Evolutionary conservation across 768 basidiomycete genomes (phyloP).

Genomic region (Pulveroboletus frians): DNA sequence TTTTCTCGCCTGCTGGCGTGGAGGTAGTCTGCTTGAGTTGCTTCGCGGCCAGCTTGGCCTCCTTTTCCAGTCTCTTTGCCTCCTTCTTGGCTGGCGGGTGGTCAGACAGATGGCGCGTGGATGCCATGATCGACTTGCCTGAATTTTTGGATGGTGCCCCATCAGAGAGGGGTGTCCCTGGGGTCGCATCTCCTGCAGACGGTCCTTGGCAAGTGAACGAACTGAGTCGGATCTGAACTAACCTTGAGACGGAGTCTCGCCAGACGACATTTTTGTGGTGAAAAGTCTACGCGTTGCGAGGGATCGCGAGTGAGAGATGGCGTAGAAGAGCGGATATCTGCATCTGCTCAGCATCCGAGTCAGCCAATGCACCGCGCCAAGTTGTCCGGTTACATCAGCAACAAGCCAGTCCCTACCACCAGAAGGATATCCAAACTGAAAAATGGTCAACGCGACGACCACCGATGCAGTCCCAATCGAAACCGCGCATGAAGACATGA

Average conservation of each 20-base stretch:
- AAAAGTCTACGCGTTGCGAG: background rate
- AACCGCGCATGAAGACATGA: slow-evolving; percentile 98
- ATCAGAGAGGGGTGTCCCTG: background rate
- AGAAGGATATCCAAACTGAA: too few relatives aligned
- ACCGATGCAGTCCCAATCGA: slow-evolving; percentile 82
- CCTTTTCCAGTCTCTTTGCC: slow-evolving; percentile 75
- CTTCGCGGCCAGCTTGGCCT: slow-evolving; percentile 72
- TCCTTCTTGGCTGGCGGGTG: slow-evolving; percentile 67
- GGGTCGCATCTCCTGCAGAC: background rate
- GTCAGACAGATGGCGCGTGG: background rate
- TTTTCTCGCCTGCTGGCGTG: slow-evolving; percentile 53
- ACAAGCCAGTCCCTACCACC: too few relatives aligned
- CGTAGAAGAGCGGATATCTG: slow-evolving; percentile 16
- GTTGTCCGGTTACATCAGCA: background rate
- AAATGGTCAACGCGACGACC: slow-evolving; percentile 36
- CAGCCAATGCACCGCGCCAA: background rate
- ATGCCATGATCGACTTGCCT: slow-evolving; percentile 23
- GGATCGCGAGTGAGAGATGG: slow-evolving; percentile 1
- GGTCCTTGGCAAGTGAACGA: background rate
- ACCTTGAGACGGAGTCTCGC: background rate
- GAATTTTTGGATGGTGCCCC: slow-evolving; percentile 36
- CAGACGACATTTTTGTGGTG: slow-evolving; percentile 8
- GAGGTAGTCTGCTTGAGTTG: slow-evolving; percentile 37
- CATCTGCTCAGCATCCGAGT: slow-evolving; percentile 12
- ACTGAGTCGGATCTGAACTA: background rate